These are phyloP conservation scores for Suhomyces prunicola DNA, from an alignment of 805 yeast genomes.

Conservation along the genomic window DNA sequence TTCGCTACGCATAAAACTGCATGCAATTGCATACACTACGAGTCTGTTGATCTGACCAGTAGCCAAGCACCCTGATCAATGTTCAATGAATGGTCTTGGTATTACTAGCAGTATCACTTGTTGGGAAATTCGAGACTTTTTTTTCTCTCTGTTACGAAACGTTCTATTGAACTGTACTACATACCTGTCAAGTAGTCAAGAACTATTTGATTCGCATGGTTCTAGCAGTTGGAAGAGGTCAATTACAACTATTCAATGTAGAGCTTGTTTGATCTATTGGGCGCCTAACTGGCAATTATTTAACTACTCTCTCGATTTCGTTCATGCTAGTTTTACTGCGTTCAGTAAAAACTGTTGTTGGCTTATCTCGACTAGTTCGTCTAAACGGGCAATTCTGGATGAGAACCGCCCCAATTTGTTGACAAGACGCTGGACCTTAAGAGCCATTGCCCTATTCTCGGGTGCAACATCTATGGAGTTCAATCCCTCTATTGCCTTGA, in stretches of 20 bases:
- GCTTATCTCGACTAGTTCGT: not conserved
- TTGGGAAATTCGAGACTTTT: too few relatives aligned
- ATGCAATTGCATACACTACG: not conserved
- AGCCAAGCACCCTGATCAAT: not conserved
- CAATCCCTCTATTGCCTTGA: conserved; percentile 41
- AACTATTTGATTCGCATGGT: not conserved
- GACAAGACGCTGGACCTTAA: not conserved
- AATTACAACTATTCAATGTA: not conserved
- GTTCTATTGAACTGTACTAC: not conserved
- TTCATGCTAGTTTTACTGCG: not conserved
- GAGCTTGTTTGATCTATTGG: not conserved
- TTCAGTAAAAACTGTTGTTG: not conserved
- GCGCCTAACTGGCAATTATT: not conserved
- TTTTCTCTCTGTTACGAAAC: not conserved
- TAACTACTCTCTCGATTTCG: not conserved
- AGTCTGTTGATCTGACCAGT: not conserved
- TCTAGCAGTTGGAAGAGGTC: too few relatives aligned
- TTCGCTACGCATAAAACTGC: not conserved
- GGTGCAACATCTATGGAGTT: not conserved
- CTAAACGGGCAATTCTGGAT: not conserved
- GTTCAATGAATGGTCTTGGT: not conserved
- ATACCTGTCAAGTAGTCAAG: not conserved
- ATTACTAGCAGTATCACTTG: not conserved
- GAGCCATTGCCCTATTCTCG: not conserved
- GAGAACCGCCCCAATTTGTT: not conserved